phyloP scores from a whole-genome alignment of 108 stramenopile genomes.

The Discostella pseudostelligera region DNA sequence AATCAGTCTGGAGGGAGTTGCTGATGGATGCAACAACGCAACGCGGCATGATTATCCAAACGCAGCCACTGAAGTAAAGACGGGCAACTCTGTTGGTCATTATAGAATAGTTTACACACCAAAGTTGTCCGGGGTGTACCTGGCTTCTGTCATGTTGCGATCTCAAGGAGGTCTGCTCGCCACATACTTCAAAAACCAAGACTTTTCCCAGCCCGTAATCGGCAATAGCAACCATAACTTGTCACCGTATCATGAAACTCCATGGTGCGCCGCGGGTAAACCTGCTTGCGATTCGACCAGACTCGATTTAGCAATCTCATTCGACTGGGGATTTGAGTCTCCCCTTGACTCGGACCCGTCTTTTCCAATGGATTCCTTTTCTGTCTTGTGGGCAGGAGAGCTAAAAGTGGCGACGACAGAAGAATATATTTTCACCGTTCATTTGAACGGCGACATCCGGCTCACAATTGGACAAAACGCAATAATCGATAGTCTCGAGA shows the following conservation, averaged over 20 bases:
- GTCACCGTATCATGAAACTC: constrained; percentile 41
- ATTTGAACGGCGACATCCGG: constrained; percentile 39
- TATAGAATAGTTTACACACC: constrained; percentile 60
- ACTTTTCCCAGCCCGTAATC: constrained; percentile 67
- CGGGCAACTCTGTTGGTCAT: constrained; percentile 57
- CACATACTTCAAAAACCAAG: constrained; percentile 60
- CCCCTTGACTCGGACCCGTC: constrained; percentile 44
- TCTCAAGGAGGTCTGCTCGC: constrained; percentile 69
- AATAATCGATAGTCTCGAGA: constrained; percentile 46
- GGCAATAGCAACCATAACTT: constrained; percentile 47
- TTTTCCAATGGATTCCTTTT: constrained; percentile 78
- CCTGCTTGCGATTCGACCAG: constrained; percentile 62
- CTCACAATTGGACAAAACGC: constrained; percentile 46
- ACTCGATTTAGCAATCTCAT: constrained; percentile 54
- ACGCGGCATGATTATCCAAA: constrained; percentile 7
- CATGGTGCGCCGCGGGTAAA: constrained; percentile 41
- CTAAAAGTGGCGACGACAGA: constrained; percentile 44
- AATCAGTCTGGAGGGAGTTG: constrained; percentile 32
- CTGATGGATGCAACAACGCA: constrained; percentile 35
- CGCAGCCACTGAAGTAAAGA: constrained; percentile 14
- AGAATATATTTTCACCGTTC: constrained; percentile 44
- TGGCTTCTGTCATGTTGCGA: constrained; percentile 43
- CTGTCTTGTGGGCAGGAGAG: constrained; percentile 63
- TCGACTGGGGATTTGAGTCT: constrained; percentile 61
- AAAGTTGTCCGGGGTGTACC: constrained; percentile 60